Percentiles rank a stretch among this genome's conserved stretches.
Evolutionary conservation across 306 rosid genomes (phyloP).

Genomic region (Lathyrus aphaca): DNA sequence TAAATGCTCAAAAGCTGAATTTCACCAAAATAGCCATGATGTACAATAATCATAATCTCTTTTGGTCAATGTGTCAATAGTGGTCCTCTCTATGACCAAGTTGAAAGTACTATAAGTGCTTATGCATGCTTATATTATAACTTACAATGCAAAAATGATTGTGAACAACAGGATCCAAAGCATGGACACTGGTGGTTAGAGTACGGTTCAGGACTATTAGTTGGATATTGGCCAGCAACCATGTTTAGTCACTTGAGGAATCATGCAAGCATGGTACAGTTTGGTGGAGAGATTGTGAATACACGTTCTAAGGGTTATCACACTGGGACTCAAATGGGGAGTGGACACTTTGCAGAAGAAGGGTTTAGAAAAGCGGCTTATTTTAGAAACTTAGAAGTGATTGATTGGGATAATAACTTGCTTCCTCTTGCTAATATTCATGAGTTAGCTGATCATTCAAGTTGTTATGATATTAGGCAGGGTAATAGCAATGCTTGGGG

Average conservation of each 20-base stretch:
- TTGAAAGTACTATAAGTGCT: not conserved
- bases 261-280: constrained; percentile 94
- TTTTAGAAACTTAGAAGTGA: constrained; percentile 84
- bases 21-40: not conserved
- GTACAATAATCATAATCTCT: not conserved
- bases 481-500: constrained; percentile 89
- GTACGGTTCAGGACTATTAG: constrained; percentile 75
- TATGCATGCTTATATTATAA: not conserved
- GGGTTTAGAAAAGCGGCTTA: constrained; percentile 93
- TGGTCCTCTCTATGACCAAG: not conserved
- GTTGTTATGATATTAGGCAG: constrained; percentile 79
- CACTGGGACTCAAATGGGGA: constrained; percentile 95
- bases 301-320: constrained; percentile 77
- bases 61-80: constrained; percentile 6
- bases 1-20: constrained; percentile 25
- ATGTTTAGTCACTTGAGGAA: constrained; percentile 86
- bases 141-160: not conserved
- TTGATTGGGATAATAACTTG: constrained; percentile 96
- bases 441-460: constrained; percentile 76
- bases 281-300: constrained; percentile 96
- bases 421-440: constrained; percentile 83
- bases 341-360: constrained; percentile 95
- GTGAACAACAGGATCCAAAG: constrained; percentile 80
- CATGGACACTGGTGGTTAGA: constrained; percentile 99
- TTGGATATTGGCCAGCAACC: constrained; percentile 94